Evolutionary conservation across 768 basidiomycete genomes (phyloP), one percentile per base, ranked within the genome.

Genomic region (Termitomyces bulborhizus): DNA sequence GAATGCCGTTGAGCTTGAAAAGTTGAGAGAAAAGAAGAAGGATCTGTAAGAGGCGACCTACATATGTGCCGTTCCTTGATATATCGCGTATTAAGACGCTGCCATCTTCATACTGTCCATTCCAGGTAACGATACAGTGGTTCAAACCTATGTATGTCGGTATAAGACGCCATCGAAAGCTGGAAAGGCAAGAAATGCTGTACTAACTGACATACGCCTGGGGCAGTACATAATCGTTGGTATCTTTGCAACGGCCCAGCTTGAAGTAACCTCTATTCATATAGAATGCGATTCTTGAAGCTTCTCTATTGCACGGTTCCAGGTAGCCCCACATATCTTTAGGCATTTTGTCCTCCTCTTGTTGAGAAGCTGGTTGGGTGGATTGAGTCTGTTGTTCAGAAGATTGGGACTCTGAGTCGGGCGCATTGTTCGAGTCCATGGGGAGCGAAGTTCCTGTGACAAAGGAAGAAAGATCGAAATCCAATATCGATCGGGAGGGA

Each of bases 1-100:
- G 82, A 29, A 68, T 68, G 27, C 81, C 81, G 58, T 88, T 90
- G 63, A 90, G 81, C 89, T 90, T 60, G 11, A 49, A 56, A 45
- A 34, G 27, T 31, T 37, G 31, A 36, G 24, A 18, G 24, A 46
- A 31, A 39, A n/a, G 18, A 29, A 37, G 24, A 36, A 29, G 3
- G 6, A 21, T 9, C 18, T 5, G 32, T 5, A 29, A 27, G 34
- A 26, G 29, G 31, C 21, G 4, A 71, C 80, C 65, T 66, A 83
- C 84, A 66, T 76, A 89, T 13, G 88, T 90, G 1, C 89, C 89
- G 60, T 90, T 91, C 56, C 80, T 85, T 29, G 84, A 86, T 43
- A 68, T 56, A 67, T 89, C 87, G 3, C 64, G 64, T 11, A 88
- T 76, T 16, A 68, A 71, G 13, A 87, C 74, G 6, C 70, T 72